Base-by-base conservation (phyloP, 768 basidiomycete species). In the Tremella fuciformis region DNA sequence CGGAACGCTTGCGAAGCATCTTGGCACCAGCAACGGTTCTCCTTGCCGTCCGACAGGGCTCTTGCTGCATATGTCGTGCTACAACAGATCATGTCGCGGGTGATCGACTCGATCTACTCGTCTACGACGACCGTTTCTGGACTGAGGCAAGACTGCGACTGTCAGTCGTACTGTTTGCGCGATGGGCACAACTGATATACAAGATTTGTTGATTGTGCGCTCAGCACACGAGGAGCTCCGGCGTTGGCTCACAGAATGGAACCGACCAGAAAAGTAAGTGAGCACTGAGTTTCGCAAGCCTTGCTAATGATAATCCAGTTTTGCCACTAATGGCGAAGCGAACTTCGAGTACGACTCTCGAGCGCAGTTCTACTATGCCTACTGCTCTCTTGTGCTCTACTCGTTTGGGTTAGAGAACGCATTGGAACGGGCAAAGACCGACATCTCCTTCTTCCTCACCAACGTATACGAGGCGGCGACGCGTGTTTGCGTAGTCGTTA, bases 351-450 rank as follows among this genome's bases (percentile, higher is more conserved):
- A 66, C 53, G 67, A 69, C 29, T 57, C 50, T 16, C 55, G 69
- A 41, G 81, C 83, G 24, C 80, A 83, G 64, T 93, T 91, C 71
- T 91, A 90, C 74, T 88, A 83, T 78, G 83, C 89, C 73, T 94
- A 94, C 69, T 84, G 86, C 22, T 64, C 67, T 4, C 83, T 99
- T 52, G 89, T 96, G 38, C 79, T 97, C 58, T 92, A 96, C 73
- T 94, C 93, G 1, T 99, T 99, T 67, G 94, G 94, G 11, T 82
- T 99, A 42, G 93, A 99, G 76, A 89, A 94, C 70, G 91, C 94
- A n/a, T 79, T 97, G 56, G 93, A 94, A 77, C 49, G 67, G n/a
- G 59, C 64, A 53, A 69, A 69, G 38, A 72, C 67, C 62, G 77
- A 78, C 58, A 64, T 76, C n/a, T 74, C 76, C 6, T 73, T 66